These are phyloP conservation scores for Stephania japonica DNA, from an alignment of 164 flowering plant species.

Conservation along the genomic window DNA sequence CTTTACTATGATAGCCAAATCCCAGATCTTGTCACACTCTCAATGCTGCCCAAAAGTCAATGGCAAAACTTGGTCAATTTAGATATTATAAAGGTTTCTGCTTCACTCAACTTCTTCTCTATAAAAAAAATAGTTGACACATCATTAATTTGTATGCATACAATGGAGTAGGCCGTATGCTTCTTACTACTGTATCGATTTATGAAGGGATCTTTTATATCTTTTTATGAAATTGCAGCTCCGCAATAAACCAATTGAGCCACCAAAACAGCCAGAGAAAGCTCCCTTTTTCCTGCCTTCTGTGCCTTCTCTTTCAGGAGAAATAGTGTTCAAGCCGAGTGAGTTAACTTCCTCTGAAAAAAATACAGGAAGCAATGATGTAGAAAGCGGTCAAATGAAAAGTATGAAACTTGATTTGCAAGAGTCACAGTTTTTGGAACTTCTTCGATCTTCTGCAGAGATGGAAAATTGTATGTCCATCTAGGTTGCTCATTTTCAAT, in stretches of 20 bases:
- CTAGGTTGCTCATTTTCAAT: neutral
- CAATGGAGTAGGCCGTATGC: neutral
- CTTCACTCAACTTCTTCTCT: neutral
- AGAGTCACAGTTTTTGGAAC: conserved; percentile 48
- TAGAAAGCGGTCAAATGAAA: conserved; percentile 17
- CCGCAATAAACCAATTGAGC: conserved; percentile 91
- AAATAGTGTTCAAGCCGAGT: conserved; percentile 58
- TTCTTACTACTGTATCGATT: neutral
- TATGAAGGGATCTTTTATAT: neutral
- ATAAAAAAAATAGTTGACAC: neutral
- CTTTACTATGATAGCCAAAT: conserved; percentile 36
- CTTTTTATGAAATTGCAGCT: conserved; percentile 34
- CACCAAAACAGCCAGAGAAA: conserved; percentile 93
- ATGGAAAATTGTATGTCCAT: conserved; percentile 56
- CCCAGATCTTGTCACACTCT: conserved; percentile 92
- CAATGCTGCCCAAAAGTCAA: conserved; percentile 89
- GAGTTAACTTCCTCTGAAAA: conserved; percentile 30
- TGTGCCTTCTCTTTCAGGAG: conserved; percentile 80
- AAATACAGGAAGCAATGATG: conserved; percentile 20
- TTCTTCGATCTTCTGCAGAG: conserved; percentile 56
- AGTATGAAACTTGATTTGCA: conserved; percentile 29
- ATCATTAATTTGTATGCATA: neutral
- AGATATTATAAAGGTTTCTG: conserved; percentile 77
- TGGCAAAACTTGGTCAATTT: conserved; percentile 93
- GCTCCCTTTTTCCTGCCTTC: conserved; percentile 96